Evolutionary conservation across 2,329 filamentous ascomycete genomes (phyloP), one percentile per base, ranked within the genome.

Genomic region (Xylogone sp.): DNA sequence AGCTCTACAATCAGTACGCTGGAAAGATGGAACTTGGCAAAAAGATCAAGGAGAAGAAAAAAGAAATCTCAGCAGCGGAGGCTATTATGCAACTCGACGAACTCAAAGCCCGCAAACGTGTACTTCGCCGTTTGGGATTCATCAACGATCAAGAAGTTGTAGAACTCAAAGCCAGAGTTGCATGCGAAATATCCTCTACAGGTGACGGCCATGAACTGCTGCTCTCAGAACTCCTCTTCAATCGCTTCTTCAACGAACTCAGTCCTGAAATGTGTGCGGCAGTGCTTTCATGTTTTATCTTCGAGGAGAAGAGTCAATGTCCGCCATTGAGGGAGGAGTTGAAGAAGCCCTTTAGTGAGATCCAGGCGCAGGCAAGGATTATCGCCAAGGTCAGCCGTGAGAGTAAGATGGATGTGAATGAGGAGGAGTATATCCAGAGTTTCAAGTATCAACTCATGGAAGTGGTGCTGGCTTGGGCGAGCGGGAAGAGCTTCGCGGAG

Each of bases 371-470:
- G 72, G 94, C 94, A 9, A 80, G 88, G 55, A 83, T 88, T 48
- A 86, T 99, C 54, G 94, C 93, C 58, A 97, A 96, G 75, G 88
- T 99, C 53, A 94, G 90, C 51, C 85, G 90, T 67, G 94, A 99
- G 72, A 94, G 90, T 70, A 99, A 99, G 74, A 76, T 99, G 43
- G 81, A 90, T 9, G 72, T 97, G n/a, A 94, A 96, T 60, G 93
- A 97, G 69, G 91, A 97, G 48, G 92, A 96, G 64, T 99, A 97
- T 64, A 82, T 94, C 20, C 78, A 88, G 61, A 86, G 84, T 47
- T 87, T 99, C 74, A 96, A 97, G 75, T 92, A 85, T 77, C 87
- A 97, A 74, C 77, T 99, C 47, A 97, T 99, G 93, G 93, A 97
- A 66, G 94, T 96, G 31, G 92, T 99, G 3, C 88, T 86, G 64